Base-by-base conservation (phyloP, 1,139 yeast genomes). In the Kodamaea plutei region DNA sequence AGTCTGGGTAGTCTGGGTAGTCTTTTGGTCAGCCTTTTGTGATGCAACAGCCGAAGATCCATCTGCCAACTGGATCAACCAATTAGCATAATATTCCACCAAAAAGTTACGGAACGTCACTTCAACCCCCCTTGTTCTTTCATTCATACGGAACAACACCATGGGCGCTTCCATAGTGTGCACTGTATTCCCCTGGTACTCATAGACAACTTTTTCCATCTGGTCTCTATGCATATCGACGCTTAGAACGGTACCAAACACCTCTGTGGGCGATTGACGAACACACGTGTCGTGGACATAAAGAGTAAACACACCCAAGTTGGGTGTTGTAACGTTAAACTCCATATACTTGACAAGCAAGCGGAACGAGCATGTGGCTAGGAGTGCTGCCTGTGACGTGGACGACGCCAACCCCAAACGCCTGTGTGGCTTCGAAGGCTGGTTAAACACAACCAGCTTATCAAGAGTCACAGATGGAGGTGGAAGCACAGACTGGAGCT, bases 31-130 rank as follows among this genome's bases (percentile, higher is more conserved):
- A n/a, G n/a, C n/a, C n/a, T n/a, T n/a, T n/a, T n/a, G n/a, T n/a
- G n/a, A n/a, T n/a, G n/a, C n/a, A n/a, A n/a, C n/a, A n/a, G n/a
- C n/a, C n/a, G n/a, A n/a, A n/a, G n/a, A n/a, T n/a, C n/a, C n/a
- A n/a, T n/a, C n/a, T 7, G 7, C 20, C 20, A 17, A 7, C 9
- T 17, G 8, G 9, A 29, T 41, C 25, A 79, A 44, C 88, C 87
- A 80, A 16, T 56, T 50, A 0, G 85, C 73, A 44, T 73, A 70
- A 39, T 77, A 78, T 24, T 74, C 75, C 3, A 79, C 13, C 11
- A 59, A 38, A 9, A 71, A 36, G 33, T 74, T 71, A 27, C 70
- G 57, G n/a, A 76, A 39, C 15, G 63, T 57, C 2, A 76, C 33
- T 15, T 67, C 73, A n/a, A n/a, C n/a, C n/a, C n/a, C n/a, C n/a